Base-by-base conservation (phyloP, 331 rosid genomes). In the Quercus tomentella region DNA sequence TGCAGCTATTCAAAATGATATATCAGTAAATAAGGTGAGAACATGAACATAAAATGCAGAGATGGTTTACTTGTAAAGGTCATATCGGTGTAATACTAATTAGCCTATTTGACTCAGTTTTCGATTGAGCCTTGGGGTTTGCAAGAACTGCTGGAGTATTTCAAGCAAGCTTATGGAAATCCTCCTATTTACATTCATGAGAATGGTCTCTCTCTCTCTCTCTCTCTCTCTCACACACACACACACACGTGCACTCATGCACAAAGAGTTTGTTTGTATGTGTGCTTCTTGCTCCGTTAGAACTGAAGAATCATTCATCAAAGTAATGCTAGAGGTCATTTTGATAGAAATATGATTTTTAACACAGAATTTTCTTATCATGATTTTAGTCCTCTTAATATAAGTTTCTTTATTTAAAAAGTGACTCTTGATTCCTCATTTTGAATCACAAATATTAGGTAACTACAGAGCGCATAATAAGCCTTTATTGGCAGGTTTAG, bases 141-240 rank as follows among this genome's bases (percentile, higher is more conserved):
- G 71, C 72, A 81, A 80, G 76, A 22, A 37, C 2, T 80, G 52
- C 35, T 93, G 35, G 89, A 86, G 57, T 76, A 78, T 57, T 5
- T 91, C 60, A 89, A 88, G 85, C 81, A 89, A 14, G 33, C 6
- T 43, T 93, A 89, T 71, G 89, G 88, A 62, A 81, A 87, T 65
- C 77, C 91, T 80, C 87, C 88, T 33, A 76, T 80, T 55, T 93
- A 83, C 74, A 79, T 93, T 58, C 87, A 93, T 1, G 94, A 91
- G 86, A 93, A 88, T 67, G 94, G 97, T 92, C 33, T 63, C 70
- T 6, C 28, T 73, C 79, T 75, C 74, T 80, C 77, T 76, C 70
- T n/a, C 57, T 61, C 23, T 18, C 49, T 71, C 45, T 6, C 28
- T 73, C 79, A 61, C 57, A 54, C 22, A 0, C 41, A 1, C 41